A percentile compares a stretch with the other conserved stretches of the same genome.
Evolutionary conservation across 345 rosid species (phyloP).

Genomic region (Capsella bursapastoris): DNA sequence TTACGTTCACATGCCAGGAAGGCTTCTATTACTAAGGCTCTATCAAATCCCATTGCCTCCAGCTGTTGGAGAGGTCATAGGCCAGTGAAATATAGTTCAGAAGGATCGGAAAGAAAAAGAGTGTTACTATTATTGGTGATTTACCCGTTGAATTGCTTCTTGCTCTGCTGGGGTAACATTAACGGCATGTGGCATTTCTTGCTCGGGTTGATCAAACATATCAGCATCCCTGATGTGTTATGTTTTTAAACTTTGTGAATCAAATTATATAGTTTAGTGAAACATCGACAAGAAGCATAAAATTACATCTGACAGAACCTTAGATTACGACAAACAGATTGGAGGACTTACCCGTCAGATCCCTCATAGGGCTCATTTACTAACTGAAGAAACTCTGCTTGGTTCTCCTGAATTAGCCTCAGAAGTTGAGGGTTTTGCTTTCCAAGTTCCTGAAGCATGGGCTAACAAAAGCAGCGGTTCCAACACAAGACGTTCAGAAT

Average conservation of each 20-base stretch:
- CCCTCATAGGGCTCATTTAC: slow-evolving; percentile 94
- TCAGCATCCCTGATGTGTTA: slow-evolving; percentile 56
- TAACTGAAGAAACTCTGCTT: slow-evolving; percentile 89
- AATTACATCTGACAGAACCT: slow-evolving; percentile 15
- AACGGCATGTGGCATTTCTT: slow-evolving; percentile 89
- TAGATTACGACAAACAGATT: neutral
- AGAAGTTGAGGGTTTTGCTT: slow-evolving; percentile 96
- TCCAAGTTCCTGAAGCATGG: slow-evolving; percentile 99
- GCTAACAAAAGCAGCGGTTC: slow-evolving; percentile 56
- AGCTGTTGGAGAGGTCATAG: slow-evolving; percentile 54
- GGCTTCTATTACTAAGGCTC: slow-evolving; percentile 95
- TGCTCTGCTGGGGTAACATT: slow-evolving; percentile 96
- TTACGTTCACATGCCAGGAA: slow-evolving; percentile 98
- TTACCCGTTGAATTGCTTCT: slow-evolving; percentile 85
- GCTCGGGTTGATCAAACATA: slow-evolving; percentile 84
- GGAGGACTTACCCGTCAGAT: slow-evolving; percentile 80
- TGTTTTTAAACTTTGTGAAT: slow-evolving; percentile 2
- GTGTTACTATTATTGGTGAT: neutral
- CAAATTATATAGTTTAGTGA: slow-evolving; percentile 6
- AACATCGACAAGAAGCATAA: neutral
- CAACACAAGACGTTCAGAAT: slow-evolving; percentile 12
- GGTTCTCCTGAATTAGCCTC: slow-evolving; percentile 90
- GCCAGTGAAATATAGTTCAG: neutral
- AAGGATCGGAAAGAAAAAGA: neutral
- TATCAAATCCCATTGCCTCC: slow-evolving; percentile 96